A percentile compares a stretch with the other conserved stretches of the same genome.
These are phyloP conservation scores for Vitis hybrid DNA, from an alignment of 177 flowering plant genomes.

Conservation along the genomic window DNA sequence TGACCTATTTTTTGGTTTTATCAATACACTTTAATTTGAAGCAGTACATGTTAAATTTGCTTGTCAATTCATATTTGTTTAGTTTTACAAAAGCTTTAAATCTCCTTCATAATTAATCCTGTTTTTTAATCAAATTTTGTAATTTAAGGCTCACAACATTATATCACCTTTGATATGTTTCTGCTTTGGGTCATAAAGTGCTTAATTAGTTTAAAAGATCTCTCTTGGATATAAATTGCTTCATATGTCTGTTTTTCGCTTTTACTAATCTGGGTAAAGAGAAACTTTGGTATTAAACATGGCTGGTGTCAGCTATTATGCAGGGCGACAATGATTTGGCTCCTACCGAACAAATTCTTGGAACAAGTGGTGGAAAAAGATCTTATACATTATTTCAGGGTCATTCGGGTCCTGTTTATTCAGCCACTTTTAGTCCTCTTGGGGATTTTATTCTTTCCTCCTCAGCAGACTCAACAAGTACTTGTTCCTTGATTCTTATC, in stretches of 20 bases:
- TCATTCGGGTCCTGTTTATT: constrained; percentile 94
- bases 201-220: no score
- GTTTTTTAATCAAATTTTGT: no score
- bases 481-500: constrained; percentile 14
- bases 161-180: not conserved
- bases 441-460: constrained; percentile 96
- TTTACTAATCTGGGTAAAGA: not conserved
- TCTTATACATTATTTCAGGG: constrained; percentile 88
- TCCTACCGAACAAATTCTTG: constrained; percentile 39
- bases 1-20: no score
- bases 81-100: no score
- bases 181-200: no score
- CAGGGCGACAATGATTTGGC: constrained; percentile 71
- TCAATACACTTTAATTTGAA: no score
- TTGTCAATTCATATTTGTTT: no score
- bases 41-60: no score
- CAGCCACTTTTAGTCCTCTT: constrained; percentile 84
- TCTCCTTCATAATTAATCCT: no score
- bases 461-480: constrained; percentile 92
- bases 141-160: no score
- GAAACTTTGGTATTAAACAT: constrained; percentile 6
- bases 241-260: not conserved
- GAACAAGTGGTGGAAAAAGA: constrained; percentile 61
- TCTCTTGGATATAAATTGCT: no score
- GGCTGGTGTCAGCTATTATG: constrained; percentile 50